A percentile compares a stretch with the other conserved stretches of the same genome.
These are phyloP conservation scores for Cyanidiococcus yangmingshanensis DNA, from an alignment of 23 red algal species.

Conservation along the genomic window DNA sequence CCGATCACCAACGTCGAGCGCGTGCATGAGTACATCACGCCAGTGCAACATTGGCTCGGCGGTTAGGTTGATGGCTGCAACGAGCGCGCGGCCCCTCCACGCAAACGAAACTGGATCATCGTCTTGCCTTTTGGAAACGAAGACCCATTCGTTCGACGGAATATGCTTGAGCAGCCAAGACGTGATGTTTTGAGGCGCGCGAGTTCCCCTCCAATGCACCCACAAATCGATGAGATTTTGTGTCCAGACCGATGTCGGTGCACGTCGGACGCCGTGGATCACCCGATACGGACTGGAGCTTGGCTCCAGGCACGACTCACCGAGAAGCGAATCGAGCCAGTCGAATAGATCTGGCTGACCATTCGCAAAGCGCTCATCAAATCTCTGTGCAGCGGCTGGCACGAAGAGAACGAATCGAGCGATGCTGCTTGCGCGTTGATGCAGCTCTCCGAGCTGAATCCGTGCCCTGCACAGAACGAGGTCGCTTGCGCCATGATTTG, in stretches of 20 bases:
- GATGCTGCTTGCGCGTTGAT: not conserved
- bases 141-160: not conserved
- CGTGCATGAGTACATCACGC: not conserved
- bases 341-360: not conserved
- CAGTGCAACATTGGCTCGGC: not conserved
- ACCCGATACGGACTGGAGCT: not conserved
- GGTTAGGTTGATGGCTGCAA: not conserved
- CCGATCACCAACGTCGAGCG: not conserved
- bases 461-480: too few relatives aligned
- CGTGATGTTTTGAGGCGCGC: not conserved
- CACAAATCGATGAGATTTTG: not conserved
- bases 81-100: not conserved
- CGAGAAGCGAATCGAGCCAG: not conserved
- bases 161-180: not conserved
- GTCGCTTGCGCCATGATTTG: too few relatives aligned
- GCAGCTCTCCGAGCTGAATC: not conserved
- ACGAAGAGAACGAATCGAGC: not conserved
- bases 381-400: not conserved
- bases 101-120: not conserved
- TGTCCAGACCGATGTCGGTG: not conserved
- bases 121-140: not conserved
- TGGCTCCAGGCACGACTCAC: not conserved
- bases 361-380: not conserved
- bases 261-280: not conserved
- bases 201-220: not conserved